Base-by-base conservation (phyloP, 306 rosid species). In the Inga leiocalycina region DNA sequence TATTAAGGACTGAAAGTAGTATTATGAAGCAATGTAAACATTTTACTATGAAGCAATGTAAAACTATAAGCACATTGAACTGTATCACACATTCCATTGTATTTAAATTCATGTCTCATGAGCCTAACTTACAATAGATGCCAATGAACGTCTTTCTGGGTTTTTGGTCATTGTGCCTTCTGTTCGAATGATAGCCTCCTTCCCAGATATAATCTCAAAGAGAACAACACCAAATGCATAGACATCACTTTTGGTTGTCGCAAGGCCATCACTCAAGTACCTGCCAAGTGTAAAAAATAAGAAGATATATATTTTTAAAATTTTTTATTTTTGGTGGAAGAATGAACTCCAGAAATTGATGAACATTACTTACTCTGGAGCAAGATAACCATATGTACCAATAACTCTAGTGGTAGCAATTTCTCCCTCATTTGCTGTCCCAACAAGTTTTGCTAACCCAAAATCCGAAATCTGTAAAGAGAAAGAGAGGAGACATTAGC, bases 341-440 rank as follows among this genome's bases (percentile, higher is more conserved):
- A 85, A 75, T 80, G 65, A 71, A 57, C 66, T 69, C 12, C 19
- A 76, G 64, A 79, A 35, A 37, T 24, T 64, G 35, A 57, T 45
- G 49, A 80, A 76, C 17, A 44, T 61, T 78, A 86, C 98, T 85
- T 88, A 96, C 99, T 96, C 99, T 7, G 99, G 99, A 80, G 99
- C 98, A 74, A 96, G 90, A 88, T 96, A 96, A 81, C 99, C 99
- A 68, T 90, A 96, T 85, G 99, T 94, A 85, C 99, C 99, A 74
- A 96, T 98, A 80, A 96, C 98, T 92, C 89, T 96, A 74, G 99
- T 96, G 22, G 91, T 89, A 15, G 97, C 64, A 76, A 93, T 81
- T 84, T 96, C 99, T 75, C 94, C 99, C 35, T 96, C 98, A 44
- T 88, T 85, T 68, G 91, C 75, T 87, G 82, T 92, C 49, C 97